Percentiles rank a stretch among this genome's conserved stretches.
These are phyloP conservation scores for Begonia fuchsioides DNA, from an alignment of 306 rosid species.

Conservation along the genomic window DNA sequence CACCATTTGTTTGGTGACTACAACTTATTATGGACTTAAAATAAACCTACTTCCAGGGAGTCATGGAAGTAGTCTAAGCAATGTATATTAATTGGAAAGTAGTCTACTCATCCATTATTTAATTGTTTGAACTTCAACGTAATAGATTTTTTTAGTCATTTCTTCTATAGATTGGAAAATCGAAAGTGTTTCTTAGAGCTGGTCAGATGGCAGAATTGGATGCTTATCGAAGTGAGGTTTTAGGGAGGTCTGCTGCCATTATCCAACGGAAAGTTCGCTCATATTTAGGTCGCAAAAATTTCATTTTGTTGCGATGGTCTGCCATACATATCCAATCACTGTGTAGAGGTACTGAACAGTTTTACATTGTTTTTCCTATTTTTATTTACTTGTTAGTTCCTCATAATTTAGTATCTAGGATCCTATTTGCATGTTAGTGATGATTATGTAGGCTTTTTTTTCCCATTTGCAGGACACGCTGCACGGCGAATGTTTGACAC, in stretches of 20 bases:
- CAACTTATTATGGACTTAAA: conserved; percentile 8
- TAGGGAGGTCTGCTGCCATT: conserved; percentile 64
- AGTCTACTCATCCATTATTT: background rate
- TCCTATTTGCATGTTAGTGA: background rate
- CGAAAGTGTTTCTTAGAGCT: conserved; percentile 90
- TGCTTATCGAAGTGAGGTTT: conserved; percentile 60
- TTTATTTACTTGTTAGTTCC: background rate
- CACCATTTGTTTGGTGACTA: conserved; percentile 2
- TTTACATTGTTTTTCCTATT: conserved; percentile 4
- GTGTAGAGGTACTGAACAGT: conserved; percentile 42
- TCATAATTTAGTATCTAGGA: background rate
- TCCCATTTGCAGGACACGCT: conserved; percentile 45
- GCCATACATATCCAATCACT: conserved; percentile 46
- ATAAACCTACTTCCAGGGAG: conserved; percentile 46
- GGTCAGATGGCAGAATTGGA: conserved; percentile 99
- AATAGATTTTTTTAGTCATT: conserved; percentile 10
- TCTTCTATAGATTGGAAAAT: conserved; percentile 69
- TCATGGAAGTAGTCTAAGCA: no score
- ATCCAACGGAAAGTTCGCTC: conserved; percentile 57
- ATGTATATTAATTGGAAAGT: no score
- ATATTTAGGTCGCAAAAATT: conserved; percentile 30
- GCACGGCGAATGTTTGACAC: conserved; percentile 38
- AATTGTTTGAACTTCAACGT: conserved; percentile 1
- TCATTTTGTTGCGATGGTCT: conserved; percentile 30
- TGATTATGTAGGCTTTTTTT: conserved; percentile 2